phyloP scores from a whole-genome alignment of 2,329 filamentous ascomycete species.

The Coniochaeta pulveracea region DNA sequence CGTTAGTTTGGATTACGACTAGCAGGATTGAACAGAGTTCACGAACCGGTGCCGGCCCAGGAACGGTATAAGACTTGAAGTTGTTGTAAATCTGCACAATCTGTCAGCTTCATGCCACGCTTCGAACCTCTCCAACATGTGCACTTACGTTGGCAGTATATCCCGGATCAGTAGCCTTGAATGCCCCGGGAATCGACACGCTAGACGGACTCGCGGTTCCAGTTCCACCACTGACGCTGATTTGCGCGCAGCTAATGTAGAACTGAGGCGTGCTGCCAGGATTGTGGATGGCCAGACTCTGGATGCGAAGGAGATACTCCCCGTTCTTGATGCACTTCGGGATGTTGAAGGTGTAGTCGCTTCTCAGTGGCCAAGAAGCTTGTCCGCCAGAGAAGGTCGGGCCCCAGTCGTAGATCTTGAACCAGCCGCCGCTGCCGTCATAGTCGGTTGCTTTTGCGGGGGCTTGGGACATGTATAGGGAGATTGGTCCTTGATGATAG shows the following conservation, averaged over 20 bases:
- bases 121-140: neutral
- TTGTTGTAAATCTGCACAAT: conserved; percentile 13
- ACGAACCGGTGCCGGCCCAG: conserved; percentile 11
- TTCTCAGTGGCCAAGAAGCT: conserved; percentile 19
- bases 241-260: conserved; percentile 34
- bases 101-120: neutral
- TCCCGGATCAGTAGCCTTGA: conserved; percentile 29
- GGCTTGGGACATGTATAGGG: conserved; percentile 30
- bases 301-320: conserved; percentile 48
- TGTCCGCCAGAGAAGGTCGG: conserved; percentile 13
- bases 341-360: conserved; percentile 28
- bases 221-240: conserved; percentile 29
- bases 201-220: conserved; percentile 20
- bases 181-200: conserved; percentile 27
- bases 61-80: conserved; percentile 14
- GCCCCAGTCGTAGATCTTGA: conserved; percentile 28
- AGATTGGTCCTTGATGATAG: conserved; percentile 29
- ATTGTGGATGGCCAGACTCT: conserved; percentile 50
- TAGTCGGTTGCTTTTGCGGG: conserved; percentile 22
- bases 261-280: conserved; percentile 33
- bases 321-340: conserved; percentile 41
- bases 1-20: too few species aligned
- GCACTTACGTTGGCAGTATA: conserved; percentile 30
- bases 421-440: conserved; percentile 28
- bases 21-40: too few species aligned